These are phyloP conservation scores for Biscutella auriculata DNA, from an alignment of 441 rosid genomes.

Conservation along the genomic window DNA sequence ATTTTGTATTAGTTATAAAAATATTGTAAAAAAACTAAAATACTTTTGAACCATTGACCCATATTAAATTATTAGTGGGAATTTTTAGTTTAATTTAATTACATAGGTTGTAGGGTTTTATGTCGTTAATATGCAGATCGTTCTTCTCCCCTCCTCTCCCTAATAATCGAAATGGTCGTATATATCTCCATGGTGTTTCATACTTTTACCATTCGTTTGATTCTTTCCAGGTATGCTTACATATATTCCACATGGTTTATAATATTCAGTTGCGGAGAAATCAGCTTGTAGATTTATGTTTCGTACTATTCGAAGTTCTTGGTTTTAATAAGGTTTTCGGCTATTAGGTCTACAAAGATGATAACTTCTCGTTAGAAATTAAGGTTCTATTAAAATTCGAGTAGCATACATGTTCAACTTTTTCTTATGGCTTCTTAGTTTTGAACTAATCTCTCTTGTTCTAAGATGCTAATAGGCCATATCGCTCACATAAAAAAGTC, in stretches of 20 bases:
- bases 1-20: too few species aligned
- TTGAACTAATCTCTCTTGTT: background rate
- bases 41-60: too few species aligned
- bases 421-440: background rate
- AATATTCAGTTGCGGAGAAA: background rate
- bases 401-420: background rate
- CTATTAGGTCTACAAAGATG: background rate
- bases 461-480: background rate
- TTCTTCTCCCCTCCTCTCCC: too few species aligned
- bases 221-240: background rate
- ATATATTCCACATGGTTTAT: constrained; percentile 6
- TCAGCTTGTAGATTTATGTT: background rate
- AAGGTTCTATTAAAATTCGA: background rate
- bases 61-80: too few species aligned
- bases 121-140: too few species aligned
- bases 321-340: background rate
- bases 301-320: background rate
- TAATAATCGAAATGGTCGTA: too few species aligned
- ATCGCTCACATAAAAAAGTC: background rate
- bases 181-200: too few species aligned
- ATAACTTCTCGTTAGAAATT: background rate
- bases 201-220: too few species aligned
- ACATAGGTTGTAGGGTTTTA: too few species aligned
- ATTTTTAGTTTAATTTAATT: too few species aligned
- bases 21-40: too few species aligned